A percentile compares a stretch with the other conserved stretches of the same genome.
Evolutionary conservation across 164 flowering plant genomes (phyloP).

Genomic region (Dillenia suffruticosa): DNA sequence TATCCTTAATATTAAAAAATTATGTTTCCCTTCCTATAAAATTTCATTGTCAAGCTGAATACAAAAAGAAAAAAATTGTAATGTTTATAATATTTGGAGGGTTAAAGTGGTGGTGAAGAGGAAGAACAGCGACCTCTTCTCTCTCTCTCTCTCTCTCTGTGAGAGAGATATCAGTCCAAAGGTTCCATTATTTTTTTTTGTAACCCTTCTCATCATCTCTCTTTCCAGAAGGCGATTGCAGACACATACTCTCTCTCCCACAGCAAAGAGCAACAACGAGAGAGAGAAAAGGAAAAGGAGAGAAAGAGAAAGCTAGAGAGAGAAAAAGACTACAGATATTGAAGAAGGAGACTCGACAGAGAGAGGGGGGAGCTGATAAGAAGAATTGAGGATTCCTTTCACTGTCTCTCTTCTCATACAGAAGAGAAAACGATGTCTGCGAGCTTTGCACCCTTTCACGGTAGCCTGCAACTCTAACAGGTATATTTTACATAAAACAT

Average conservation of each 20-base stretch:
- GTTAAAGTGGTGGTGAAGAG: conserved; percentile 22
- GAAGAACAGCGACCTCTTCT: conserved; percentile 44
- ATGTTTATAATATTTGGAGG: neutral
- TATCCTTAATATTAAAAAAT: too few relatives aligned
- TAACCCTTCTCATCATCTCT: conserved; percentile 15
- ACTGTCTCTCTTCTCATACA: conserved; percentile 17
- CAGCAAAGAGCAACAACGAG: conserved; percentile 28
- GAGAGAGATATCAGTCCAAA: conserved; percentile 23
- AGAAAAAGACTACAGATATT: conserved; percentile 10
- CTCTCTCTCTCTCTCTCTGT: conserved; percentile 18
- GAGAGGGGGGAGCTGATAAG: conserved; percentile 22
- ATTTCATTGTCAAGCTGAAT: conserved; percentile 14
- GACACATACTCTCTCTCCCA: conserved; percentile 6
- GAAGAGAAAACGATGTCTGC: conserved; percentile 78
- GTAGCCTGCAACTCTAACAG: conserved; percentile 42
- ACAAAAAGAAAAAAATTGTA: conserved; percentile 7
- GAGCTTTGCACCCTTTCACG: conserved; percentile 42
- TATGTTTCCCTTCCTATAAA: neutral
- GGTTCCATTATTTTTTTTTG: conserved; percentile 14
- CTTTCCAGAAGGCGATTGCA: conserved; percentile 49
- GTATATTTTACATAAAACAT: conserved; percentile 10
- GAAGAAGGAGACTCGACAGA: conserved; percentile 5
- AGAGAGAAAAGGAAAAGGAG: conserved; percentile 14
- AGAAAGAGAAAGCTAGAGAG: conserved; percentile 24
- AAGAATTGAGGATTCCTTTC: conserved; percentile 42